Conservation (phyloP, 768 basidiomycete genomes). For the Termitomyces sp. region DNA sequence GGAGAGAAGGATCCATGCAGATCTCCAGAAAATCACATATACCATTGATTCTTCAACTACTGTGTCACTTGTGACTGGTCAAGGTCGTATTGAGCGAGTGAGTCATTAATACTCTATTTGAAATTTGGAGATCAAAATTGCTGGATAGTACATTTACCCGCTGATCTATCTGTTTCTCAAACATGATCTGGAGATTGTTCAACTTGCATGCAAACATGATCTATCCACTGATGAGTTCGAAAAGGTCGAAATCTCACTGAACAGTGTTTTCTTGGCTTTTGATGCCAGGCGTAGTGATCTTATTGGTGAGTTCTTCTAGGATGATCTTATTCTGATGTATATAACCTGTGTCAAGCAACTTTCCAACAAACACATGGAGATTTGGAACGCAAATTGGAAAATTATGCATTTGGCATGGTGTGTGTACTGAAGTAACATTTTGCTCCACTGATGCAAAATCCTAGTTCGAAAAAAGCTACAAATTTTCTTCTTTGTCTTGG, state of each 20-base stretch:
- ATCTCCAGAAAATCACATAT: not conserved
- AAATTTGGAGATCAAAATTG: not conserved
- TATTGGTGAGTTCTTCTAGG: not conserved
- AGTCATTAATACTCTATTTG: not conserved
- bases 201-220: not conserved
- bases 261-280: not conserved
- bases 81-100: not conserved
- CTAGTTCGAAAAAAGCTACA: conserved; percentile 1
- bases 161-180: conserved; percentile 1
- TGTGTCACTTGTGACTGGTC: not conserved
- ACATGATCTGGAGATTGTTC: not conserved
- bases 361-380: conserved; percentile 1
- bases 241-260: not conserved
- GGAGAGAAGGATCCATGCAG: not conserved
- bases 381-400: not conserved
- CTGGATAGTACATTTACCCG: conserved; percentile 3
- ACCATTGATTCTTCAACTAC: not conserved
- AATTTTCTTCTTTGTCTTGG: not conserved
- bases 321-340: not conserved
- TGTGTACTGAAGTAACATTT: not conserved
- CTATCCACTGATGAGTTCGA: not conserved
- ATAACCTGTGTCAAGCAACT: not conserved
- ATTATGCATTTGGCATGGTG: conserved; percentile 9
- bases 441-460: not conserved
- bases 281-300: not conserved